A percentile compares a stretch with the other conserved stretches of the same genome.
Conservation (phyloP, 2,329 filamentous ascomycete genomes). For the Myriosclerotinia duriaeana region DNA sequence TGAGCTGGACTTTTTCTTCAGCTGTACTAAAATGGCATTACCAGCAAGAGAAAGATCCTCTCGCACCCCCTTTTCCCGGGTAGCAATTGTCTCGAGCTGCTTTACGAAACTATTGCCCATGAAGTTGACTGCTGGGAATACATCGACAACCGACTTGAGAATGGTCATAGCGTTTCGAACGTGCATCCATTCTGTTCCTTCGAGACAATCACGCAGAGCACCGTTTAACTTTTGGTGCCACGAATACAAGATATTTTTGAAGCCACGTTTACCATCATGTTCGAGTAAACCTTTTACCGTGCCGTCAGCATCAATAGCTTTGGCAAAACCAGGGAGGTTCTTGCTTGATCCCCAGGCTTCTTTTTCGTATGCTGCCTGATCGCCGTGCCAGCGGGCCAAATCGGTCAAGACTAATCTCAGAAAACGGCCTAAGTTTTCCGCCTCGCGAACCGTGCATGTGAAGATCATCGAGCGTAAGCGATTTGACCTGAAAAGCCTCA, state of each 20-base stretch:
- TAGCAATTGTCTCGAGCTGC: conserved; percentile 64
- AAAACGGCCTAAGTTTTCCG: conserved; percentile 90
- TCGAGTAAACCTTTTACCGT: conserved; percentile 72
- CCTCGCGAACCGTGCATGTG: conserved; percentile 84
- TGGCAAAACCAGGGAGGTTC: conserved; percentile 76
- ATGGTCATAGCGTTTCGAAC: conserved; percentile 94
- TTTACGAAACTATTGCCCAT: conserved; percentile 70
- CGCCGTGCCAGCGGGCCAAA: conserved; percentile 79
- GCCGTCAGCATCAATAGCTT: conserved; percentile 66
- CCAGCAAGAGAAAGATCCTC: conserved; percentile 75
- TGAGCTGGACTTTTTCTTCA: conserved; percentile 64
- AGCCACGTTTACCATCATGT: conserved; percentile 80
- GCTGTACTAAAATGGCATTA: conserved; percentile 67
- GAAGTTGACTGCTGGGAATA: conserved; percentile 87
- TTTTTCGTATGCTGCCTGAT: conserved; percentile 74
- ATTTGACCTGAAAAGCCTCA: conserved; percentile 80
- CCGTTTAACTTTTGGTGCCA: conserved; percentile 84
- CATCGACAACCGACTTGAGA: conserved; percentile 74
- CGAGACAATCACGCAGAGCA: conserved; percentile 79
- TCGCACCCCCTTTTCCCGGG: conserved; percentile 61
- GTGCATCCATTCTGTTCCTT: conserved; percentile 90
- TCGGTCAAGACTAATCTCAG: conserved; percentile 79
- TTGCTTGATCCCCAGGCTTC: conserved; percentile 69
- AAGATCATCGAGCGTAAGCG: conserved; percentile 81
- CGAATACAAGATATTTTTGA: conserved; percentile 79